These are phyloP conservation scores for Phialophora expanda DNA, from an alignment of 2,329 filamentous ascomycete species.

Conservation along the genomic window DNA sequence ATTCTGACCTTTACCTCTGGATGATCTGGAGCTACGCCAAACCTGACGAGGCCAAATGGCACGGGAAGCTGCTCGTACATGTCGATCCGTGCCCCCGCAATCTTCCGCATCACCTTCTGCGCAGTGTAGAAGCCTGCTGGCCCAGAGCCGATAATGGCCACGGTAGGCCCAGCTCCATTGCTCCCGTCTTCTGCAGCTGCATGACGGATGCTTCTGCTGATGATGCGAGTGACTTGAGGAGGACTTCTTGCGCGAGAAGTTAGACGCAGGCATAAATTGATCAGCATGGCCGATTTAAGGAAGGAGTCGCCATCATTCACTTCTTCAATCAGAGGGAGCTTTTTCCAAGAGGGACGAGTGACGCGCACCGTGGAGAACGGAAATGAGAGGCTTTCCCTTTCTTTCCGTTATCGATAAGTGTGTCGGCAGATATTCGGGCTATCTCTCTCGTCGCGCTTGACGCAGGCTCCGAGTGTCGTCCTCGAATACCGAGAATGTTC, in stretches of 20 bases:
- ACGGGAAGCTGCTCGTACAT: constrained; percentile 97
- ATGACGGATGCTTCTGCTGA: constrained; percentile 4
- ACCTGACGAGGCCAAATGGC: constrained; percentile 88
- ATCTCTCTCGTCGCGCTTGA: not conserved
- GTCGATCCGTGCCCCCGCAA: constrained; percentile 75
- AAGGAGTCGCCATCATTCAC: constrained; percentile 25
- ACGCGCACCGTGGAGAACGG: not conserved
- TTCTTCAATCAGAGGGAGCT: not conserved
- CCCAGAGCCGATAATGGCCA: constrained; percentile 90
- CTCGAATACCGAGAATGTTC: not conserved
- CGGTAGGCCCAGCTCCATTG: constrained; percentile 65
- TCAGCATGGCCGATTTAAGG: constrained; percentile 25
- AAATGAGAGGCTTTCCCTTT: not conserved
- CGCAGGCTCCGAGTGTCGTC: not conserved
- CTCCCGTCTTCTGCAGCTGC: constrained; percentile 20
- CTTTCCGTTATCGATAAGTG: constrained; percentile 15
- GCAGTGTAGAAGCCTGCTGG: constrained; percentile 96
- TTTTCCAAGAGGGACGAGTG: not conserved
- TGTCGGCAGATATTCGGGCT: not conserved
- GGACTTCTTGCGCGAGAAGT: constrained; percentile 20
- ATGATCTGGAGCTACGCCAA: constrained; percentile 97
- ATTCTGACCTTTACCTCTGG: constrained; percentile 87
- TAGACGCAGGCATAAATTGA: constrained; percentile 22
- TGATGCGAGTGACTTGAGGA: not conserved
- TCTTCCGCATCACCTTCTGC: constrained; percentile 78